Base-by-base conservation (phyloP, 495 filamentous ascomycete species). In the Chaetomium fimeti region DNA sequence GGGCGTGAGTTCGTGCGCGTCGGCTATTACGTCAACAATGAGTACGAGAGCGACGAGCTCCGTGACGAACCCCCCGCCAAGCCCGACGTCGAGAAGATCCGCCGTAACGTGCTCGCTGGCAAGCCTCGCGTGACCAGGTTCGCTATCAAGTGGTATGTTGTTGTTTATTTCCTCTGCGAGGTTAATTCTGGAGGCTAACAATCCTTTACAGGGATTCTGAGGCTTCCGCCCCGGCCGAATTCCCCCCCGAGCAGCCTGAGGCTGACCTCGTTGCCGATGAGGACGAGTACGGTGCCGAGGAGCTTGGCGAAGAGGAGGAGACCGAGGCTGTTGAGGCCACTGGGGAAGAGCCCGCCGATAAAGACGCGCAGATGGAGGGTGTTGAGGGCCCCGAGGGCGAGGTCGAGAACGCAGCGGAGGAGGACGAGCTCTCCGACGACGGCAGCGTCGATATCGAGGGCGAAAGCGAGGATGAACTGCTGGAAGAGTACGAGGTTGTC, bases 21-120 rank as follows among this genome's bases (percentile, higher is more conserved):
- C 25, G 94, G 94, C 47, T 98, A 98, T 83, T 98, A 98, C 69
- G 93, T 97, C 63, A 98, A 97, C 81, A 98, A 98, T 69, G 95
- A 98, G 74, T 98, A 98, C 75, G 90, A 93, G 68, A 89, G 88
- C 27, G 92, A 97, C 68, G 91, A 96, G 77, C 83, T 98, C 53
- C 85, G 83, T 64, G 85, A 87, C 27, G 91, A 97, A 61, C 95
- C 94, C 15, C 94, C 95, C 3, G 84, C 91, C 52, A 95, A 96
- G 81, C 91, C 92, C 36, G 84, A 93, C 69, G 88, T 97, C 61
- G 95, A 98, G 72, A 89, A 91, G 69, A 91, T 98, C 62, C 84
- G 89, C 63, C 85, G 94, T 60, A 97, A 93, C 69, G 89, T 98
- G 29, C 84, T 98, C 32, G 93, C 94, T 2, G 93, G 97, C 79